These are phyloP conservation scores for Solanum hybrid DNA, from an alignment of 305 asterid species.

Conservation along the genomic window DNA sequence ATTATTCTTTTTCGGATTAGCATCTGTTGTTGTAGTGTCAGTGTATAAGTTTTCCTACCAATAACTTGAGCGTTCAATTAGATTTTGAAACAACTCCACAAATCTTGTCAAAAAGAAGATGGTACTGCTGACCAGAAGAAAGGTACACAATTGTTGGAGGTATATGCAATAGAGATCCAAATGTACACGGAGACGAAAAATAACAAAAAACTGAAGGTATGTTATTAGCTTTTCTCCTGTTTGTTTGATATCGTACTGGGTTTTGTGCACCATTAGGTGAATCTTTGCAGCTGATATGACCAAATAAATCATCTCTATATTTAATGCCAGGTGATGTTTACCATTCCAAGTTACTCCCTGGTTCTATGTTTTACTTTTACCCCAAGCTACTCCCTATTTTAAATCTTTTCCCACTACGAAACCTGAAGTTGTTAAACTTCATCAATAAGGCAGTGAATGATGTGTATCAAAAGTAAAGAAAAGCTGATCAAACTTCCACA, in stretches of 20 bases:
- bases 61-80: conserved; percentile 25
- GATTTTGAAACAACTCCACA: conserved; percentile 94
- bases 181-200: conserved; percentile 95
- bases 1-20: neutral
- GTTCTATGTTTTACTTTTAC: neutral
- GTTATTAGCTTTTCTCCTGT: neutral
- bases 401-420: neutral
- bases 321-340: neutral
- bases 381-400: neutral
- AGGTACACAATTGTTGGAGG: conserved; percentile 91
- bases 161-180: conserved; percentile 95
- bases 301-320: neutral
- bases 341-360: neutral
- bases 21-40: neutral
- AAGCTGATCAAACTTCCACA: neutral
- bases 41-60: conserved; percentile 2
- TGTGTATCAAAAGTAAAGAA: neutral
- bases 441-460: neutral
- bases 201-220: conserved; percentile 90
- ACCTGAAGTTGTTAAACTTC: neutral
- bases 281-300: neutral
- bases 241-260: neutral
- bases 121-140: conserved; percentile 97
- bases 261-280: neutral
- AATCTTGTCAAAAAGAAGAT: conserved; percentile 91